Base-by-base conservation (phyloP, 176 grass and related monocot genomes). In the maize (Zea mays) region DNA sequence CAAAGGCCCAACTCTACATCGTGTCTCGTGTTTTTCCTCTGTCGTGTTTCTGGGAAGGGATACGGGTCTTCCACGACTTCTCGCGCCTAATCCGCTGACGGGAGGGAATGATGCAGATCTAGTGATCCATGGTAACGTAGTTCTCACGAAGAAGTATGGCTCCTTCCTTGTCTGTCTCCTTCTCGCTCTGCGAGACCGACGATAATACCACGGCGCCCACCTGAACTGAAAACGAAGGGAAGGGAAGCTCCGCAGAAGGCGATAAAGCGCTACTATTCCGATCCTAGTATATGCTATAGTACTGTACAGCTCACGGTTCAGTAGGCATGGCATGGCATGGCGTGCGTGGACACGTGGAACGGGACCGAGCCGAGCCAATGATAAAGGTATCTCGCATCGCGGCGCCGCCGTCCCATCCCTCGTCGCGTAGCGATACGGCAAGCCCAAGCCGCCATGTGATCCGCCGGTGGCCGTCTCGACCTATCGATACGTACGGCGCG, bases 401-500 rank as follows among this genome's bases (percentile, higher is more conserved):
- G 62, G 62, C 63, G 71, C 20, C 64, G 84, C 16, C 84, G 73
- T 51, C 44, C 10, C 58, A 34, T 9, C 36, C 7, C 47, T 1
- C 56, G 72, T 86, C 85, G 33, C 27, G 72, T 81, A 74, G 67
- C 74, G 75, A 79, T 75, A 74, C 55, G 77, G 7, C 35, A 4
- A 4, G 41, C 74, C 1, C 8, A 10, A 59, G 65, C 65, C 40
- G 35, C 85, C 79, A 82, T 82, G 85, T 86, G 85, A 87, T 87
- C 79, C 54, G 72, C 56, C 55, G 4, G 8, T 10, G 65, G 57
- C 39, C 79, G 2, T 82, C 41, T 56, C 79, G 73, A 86, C 79
- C 1, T 82, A 34, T 56, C 79, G 73, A 86, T 86, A 86, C 8
- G 85, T 86, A 76, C 85, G 85, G 66, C 58, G 33, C 27, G 47